phyloP scores from a whole-genome alignment of 495 filamentous ascomycete species.

The Neurospora sp. region DNA sequence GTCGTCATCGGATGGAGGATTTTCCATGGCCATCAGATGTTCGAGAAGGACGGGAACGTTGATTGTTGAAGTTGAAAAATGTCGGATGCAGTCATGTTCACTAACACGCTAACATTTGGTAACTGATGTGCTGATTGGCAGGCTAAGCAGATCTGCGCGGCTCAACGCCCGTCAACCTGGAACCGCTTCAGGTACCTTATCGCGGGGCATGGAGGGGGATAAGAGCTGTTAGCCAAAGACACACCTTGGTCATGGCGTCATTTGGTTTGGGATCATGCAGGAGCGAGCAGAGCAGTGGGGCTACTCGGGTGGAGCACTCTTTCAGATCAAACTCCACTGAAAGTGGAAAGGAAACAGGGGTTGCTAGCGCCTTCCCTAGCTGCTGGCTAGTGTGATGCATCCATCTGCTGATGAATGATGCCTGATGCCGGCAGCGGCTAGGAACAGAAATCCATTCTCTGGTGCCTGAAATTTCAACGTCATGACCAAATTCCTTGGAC shows the following conservation, averaged over 20 bases:
- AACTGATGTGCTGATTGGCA: background rate
- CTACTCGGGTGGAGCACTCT: background rate
- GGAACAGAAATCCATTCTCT: background rate
- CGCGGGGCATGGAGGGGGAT: background rate
- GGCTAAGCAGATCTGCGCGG: background rate
- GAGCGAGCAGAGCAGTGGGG: background rate
- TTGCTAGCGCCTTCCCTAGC: background rate
- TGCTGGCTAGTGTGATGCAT: background rate
- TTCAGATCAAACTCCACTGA: background rate
- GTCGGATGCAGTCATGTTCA: background rate
- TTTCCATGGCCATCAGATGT: background rate
- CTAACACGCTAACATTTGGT: background rate
- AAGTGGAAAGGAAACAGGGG: background rate
- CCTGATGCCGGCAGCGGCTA: background rate
- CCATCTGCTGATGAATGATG: background rate
- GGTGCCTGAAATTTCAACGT: background rate
- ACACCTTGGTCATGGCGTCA: background rate
- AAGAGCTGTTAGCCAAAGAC: background rate
- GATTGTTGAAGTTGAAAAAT: background rate
- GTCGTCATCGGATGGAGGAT: background rate
- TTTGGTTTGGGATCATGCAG: background rate
- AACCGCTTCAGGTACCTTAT: background rate
- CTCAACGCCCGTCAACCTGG: background rate
- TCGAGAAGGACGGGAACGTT: background rate
- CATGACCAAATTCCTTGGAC: background rate